These are phyloP conservation scores for Persicaria tinctoria DNA, from an alignment of 148 eudicot genomes.

Conservation along the genomic window DNA sequence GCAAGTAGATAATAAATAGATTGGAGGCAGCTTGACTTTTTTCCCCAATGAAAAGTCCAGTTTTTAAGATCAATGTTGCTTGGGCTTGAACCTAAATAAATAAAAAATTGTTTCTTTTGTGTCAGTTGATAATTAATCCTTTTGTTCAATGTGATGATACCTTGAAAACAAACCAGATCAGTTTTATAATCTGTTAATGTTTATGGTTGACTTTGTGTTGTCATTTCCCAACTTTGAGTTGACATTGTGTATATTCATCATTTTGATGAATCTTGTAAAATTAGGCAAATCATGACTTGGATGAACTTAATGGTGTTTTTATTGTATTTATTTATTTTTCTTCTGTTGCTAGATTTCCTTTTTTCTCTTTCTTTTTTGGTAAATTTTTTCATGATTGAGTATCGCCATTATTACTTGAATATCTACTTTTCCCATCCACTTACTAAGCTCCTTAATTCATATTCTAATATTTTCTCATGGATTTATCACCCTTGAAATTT, in stretches of 20 bases:
- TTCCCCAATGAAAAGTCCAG: too few species aligned
- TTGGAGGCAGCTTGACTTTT: too few species aligned
- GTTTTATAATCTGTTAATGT: neutral
- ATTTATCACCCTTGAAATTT: neutral
- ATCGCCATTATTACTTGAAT: slow-evolving; percentile 1
- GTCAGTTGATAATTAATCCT: too few species aligned
- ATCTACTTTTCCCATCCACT: slow-evolving; percentile 5
- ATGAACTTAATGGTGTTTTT: neutral
- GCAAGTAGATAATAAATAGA: too few species aligned
- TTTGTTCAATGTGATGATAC: neutral
- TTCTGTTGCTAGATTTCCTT: neutral
- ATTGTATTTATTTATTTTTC: neutral
- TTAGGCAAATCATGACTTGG: slow-evolving; percentile 10
- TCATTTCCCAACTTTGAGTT: neutral
- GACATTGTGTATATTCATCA: slow-evolving; percentile 7
- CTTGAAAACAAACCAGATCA: neutral
- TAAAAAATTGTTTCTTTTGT: too few species aligned
- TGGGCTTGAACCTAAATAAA: too few species aligned
- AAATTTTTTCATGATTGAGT: neutral
- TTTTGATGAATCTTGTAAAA: slow-evolving; percentile 1
- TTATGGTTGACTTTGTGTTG: slow-evolving; percentile 1
- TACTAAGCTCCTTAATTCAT: neutral
- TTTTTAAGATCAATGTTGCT: too few species aligned
- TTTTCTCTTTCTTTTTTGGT: neutral
- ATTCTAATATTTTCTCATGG: neutral